Base-by-base conservation (phyloP, 208 protist genomes). In the Leishmania mexicana region DNA sequence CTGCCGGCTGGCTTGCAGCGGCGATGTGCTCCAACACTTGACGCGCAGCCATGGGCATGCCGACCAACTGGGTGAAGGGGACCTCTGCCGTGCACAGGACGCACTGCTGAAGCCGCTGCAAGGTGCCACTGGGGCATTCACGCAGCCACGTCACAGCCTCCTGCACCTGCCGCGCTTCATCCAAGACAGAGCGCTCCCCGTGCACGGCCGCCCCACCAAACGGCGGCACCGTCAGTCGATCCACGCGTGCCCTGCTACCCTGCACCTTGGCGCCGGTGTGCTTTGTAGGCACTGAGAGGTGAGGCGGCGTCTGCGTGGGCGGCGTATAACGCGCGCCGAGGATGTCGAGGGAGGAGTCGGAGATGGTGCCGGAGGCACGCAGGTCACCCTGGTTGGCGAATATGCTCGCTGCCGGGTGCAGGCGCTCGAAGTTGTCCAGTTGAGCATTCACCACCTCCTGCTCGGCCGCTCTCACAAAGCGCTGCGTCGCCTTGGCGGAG, bases 31-130 rank as follows among this genome's bases (percentile, higher is more conserved):
- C 70, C 31, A 89, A 57, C 11, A 78, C 68, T 40, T 49, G 11
- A 11, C 83, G 80, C 62, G 85, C 76, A 5, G 83, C 79, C 40
- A 75, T 6, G 24, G 88, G 88, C 54, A 92, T 81, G 57, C 88
- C 88, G 19, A 83, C 71, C 40, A 84, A 78, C 58, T 74, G 65
- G 13, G 51, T 81, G 57, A 92, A 80, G 75, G 81, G 76, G 1
- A 8, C 24, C 65, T 89, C 88, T 13, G 79, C 75, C 10, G 79
- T 75, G 72, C 86, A 87, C 75, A 92, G 67, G 7, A 88, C 87
- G 71, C 87, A 81, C 62, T 89, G 88, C 86, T 92, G 88, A 35
- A 92, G 86, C 62, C 68, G 40, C 28, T 83, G 88, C 60, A 92
- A 82, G 24, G 88, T 92, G 13, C 45, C 21, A 19, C 40, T 71